Evolutionary conservation across 495 filamentous ascomycete genomes (phyloP).

Genomic region (Penicillium alfredii): DNA sequence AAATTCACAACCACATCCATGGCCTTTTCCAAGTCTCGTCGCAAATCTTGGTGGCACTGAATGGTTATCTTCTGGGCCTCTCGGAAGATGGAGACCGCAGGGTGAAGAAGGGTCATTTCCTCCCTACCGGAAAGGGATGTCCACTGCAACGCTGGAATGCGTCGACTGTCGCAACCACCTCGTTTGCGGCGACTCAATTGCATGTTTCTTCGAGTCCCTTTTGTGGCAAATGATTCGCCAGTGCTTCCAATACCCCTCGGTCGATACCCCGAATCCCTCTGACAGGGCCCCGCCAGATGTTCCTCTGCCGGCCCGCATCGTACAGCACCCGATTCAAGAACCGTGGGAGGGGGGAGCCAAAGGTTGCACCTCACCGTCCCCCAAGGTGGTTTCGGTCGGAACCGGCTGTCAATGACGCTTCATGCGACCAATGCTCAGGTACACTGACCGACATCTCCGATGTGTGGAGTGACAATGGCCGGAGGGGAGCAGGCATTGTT

Average conservation of each 20-base stretch:
- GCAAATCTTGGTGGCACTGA: too few relatives aligned
- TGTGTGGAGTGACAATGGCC: slow-evolving; percentile 6
- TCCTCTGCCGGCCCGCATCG: slow-evolving; percentile 12
- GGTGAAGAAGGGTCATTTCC: not conserved
- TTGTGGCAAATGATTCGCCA: slow-evolving; percentile 7
- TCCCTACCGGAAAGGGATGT: slow-evolving; percentile 16
- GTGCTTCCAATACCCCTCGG: not conserved
- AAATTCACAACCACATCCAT: too few relatives aligned
- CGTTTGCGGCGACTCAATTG: slow-evolving; percentile 17
- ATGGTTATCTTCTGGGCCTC: too few relatives aligned
- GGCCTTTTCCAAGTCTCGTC: too few relatives aligned
- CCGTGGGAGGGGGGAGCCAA: slow-evolving; percentile 13
- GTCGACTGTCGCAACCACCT: slow-evolving; percentile 13
- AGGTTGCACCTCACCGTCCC: slow-evolving; percentile 7
- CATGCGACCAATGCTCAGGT: slow-evolving; percentile 12
- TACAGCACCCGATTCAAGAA: slow-evolving; percentile 1
- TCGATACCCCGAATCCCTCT: slow-evolving; percentile 3
- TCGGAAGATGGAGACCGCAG: not conserved
- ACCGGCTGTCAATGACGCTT: not conserved
- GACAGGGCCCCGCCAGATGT: slow-evolving; percentile 19
- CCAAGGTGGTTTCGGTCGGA: not conserved
- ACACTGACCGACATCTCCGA: slow-evolving; percentile 1
- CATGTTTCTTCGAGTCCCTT: slow-evolving; percentile 1
- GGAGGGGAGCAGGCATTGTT: slow-evolving; percentile 19
- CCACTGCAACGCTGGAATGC: slow-evolving; percentile 17